Base-by-base conservation (phyloP, 805 yeast genomes). In the Candida maltosa region DNA sequence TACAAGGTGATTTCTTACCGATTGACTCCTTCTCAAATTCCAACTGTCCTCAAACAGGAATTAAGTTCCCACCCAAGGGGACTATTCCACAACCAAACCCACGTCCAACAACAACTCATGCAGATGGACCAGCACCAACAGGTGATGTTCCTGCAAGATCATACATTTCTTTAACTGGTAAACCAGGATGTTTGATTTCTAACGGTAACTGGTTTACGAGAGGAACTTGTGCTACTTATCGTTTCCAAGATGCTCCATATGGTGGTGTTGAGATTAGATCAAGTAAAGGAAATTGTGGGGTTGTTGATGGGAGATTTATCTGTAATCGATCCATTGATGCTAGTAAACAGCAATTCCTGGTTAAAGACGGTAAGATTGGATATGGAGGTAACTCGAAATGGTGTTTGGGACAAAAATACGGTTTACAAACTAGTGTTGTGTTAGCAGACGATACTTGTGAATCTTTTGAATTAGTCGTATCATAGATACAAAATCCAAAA, bases 191-290 rank as follows among this genome's bases (percentile, higher is more conserved):
- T 59, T 62, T 91, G 39, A 91, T 89, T 50, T 76, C 84, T 41
- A 84, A 77, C 49, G 98, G 98, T 4, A 74, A 78, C 45, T 89
- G 95, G 93, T 86, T 82, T 61, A 54, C 73, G 4, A 68, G 71
- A n/a, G 96, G 96, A 1, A 77, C 93, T 0, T 91, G 97, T 58
- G 97, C 96, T 4, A 78, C 83, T 4, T 89, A 70, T 61, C 70
- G 69, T 17, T 48, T 84, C 17, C 34, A 39, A 10, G 71, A 78
- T 35, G 76, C 83, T 21, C 73, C 74, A 22, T 78, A 77, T 57
- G 94, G 93, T 3, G 93, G 93, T n/a, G 74, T 76, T 48, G 73
- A 77, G 38, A 51, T 89, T 29, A 70, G 70, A 41, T 74, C 93
- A 1, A 76, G 86, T 26, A 78, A 74, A 48, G 97, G 97, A 0